Evolutionary conservation across 805 yeast species (phyloP).

Genomic region (Kodamaea kakaduensis): DNA sequence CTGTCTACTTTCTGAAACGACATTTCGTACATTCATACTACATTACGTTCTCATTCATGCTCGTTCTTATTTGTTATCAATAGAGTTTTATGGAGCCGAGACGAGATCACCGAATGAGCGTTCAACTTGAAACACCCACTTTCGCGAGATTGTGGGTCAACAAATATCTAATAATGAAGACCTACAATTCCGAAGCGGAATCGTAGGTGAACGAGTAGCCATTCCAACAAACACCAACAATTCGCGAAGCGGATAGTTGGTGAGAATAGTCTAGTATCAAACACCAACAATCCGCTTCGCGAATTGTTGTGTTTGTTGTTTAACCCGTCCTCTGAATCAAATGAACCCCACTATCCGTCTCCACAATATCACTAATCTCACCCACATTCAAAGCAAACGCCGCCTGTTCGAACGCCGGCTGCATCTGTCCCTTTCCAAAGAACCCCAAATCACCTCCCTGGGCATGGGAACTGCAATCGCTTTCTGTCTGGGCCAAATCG

Average conservation of each 20-base stretch:
- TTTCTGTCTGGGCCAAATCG: slow-evolving; percentile 74
- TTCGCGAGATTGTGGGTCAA: background rate
- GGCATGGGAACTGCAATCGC: slow-evolving; percentile 84
- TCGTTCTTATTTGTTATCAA: too few relatives aligned
- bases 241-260: background rate
- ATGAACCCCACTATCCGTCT: slow-evolving; percentile 89
- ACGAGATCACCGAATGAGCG: too few relatives aligned
- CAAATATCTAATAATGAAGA: too few relatives aligned
- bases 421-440: slow-evolving; percentile 91
- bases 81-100: too few relatives aligned
- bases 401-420: slow-evolving; percentile 87
- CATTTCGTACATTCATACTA: too few relatives aligned
- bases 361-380: slow-evolving; percentile 77
- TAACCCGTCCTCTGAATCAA: slow-evolving; percentile 79
- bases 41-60: too few relatives aligned
- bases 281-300: too few relatives aligned
- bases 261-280: background rate
- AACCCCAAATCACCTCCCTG: slow-evolving; percentile 91
- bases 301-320: background rate
- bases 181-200: too few relatives aligned
- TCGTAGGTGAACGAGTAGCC: too few relatives aligned
- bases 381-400: slow-evolving; percentile 80
- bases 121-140: background rate
- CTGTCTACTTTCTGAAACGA: too few relatives aligned
- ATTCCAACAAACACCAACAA: background rate